Percentiles rank a stretch among this genome's conserved stretches.
These are phyloP conservation scores for Xylaria sp. DNA, from an alignment of 2,329 filamentous ascomycete genomes.

Conservation along the genomic window DNA sequence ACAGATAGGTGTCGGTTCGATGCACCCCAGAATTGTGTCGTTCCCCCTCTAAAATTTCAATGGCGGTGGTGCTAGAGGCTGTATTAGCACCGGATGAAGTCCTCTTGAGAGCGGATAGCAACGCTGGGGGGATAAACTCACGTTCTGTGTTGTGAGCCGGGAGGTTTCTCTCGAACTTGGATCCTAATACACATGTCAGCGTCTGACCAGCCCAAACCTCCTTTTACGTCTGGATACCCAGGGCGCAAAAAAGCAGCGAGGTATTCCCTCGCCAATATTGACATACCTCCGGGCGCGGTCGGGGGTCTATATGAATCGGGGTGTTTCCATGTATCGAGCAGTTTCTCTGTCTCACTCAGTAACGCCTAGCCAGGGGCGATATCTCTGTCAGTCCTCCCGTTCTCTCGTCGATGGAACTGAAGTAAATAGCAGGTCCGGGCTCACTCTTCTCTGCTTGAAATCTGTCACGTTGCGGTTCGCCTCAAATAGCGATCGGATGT, in stretches of 20 bases:
- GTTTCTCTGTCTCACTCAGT: constrained; percentile 78
- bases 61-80: constrained; percentile 42
- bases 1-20: constrained; percentile 27
- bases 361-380: constrained; percentile 55
- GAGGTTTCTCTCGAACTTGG: constrained; percentile 93
- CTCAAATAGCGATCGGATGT: constrained; percentile 92
- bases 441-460: constrained; percentile 78
- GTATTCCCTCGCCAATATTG: neutral
- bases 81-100: constrained; percentile 18
- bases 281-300: constrained; percentile 84
- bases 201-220: neutral
- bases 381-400: constrained; percentile 12
- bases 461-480: constrained; percentile 82
- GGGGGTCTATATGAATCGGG: constrained; percentile 88
- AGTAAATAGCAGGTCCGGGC: neutral
- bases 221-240: neutral
- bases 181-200: constrained; percentile 51
- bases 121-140: constrained; percentile 45
- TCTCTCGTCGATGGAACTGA: constrained; percentile 1
- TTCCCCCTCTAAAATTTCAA: constrained; percentile 40
- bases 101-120: neutral
- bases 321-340: constrained; percentile 94
- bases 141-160: constrained; percentile 73
- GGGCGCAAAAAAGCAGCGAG: neutral
- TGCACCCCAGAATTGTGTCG: neutral